These are phyloP conservation scores for Trebouxia sp. DNA, from an alignment of 139 green algal genomes.

Conservation along the genomic window DNA sequence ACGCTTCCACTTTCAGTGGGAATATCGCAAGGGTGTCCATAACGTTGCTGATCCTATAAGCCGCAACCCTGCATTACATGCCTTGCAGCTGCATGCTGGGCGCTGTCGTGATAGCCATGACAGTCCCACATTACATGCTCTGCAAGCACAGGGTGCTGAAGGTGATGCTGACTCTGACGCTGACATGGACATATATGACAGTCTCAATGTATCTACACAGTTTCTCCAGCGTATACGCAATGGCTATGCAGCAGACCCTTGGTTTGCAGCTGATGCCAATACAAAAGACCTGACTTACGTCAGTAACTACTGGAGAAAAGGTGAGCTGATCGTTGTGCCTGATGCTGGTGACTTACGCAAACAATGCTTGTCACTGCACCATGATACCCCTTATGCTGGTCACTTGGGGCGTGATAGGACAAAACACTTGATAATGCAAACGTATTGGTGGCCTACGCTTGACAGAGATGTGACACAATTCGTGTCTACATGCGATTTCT, in stretches of 20 bases:
- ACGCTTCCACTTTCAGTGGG: background rate
- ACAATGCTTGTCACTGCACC: slow-evolving; percentile 8
- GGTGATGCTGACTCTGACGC: background rate
- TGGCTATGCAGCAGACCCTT: slow-evolving; percentile 14
- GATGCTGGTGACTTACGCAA: slow-evolving; percentile 10
- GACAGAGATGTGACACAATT: background rate
- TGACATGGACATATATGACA: background rate
- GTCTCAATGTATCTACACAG: background rate
- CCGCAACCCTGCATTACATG: background rate
- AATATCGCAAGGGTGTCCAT: background rate
- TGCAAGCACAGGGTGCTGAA: background rate
- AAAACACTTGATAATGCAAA: background rate
- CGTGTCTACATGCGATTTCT: slow-evolving; percentile 31
- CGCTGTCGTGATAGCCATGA: no score
- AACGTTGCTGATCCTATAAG: slow-evolving; percentile 18
- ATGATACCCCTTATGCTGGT: slow-evolving; percentile 22
- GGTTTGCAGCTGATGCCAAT: background rate
- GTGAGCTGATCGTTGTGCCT: slow-evolving; percentile 24
- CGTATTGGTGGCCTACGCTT: slow-evolving; percentile 22
- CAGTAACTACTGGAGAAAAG: background rate
- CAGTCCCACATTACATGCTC: background rate
- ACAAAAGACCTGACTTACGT: background rate
- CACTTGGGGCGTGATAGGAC: slow-evolving; percentile 27
- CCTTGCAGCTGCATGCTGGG: background rate
- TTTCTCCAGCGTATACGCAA: background rate